Evolutionary conservation across 169 alveolate species (phyloP).

Genomic region (Plasmodium chabaudi): DNA sequence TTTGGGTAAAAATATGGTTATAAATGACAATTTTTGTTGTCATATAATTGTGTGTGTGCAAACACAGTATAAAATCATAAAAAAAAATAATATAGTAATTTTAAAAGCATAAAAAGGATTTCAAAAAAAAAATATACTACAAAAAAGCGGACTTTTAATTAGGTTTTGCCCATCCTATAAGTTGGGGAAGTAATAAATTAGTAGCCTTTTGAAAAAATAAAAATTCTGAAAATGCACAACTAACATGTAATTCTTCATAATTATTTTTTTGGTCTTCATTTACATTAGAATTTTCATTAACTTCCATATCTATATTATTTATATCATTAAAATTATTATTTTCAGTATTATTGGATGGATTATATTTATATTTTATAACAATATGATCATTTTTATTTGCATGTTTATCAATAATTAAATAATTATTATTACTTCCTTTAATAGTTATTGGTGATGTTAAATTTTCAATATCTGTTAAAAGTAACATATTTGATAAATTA

Average conservation of each 20-base stretch:
- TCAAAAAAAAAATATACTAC: too few species aligned
- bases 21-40: too few species aligned
- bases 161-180: slow-evolving; percentile 70
- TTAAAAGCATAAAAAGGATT: too few species aligned
- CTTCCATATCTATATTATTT: slow-evolving; percentile 32
- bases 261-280: slow-evolving; percentile 47
- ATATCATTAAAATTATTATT: slow-evolving; percentile 27
- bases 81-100: too few species aligned
- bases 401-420: slow-evolving; percentile 62
- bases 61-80: too few species aligned
- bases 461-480: slow-evolving; percentile 44
- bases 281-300: slow-evolving; percentile 29
- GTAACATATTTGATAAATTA: slow-evolving; percentile 41
- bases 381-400: slow-evolving; percentile 69
- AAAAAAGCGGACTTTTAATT: too few species aligned
- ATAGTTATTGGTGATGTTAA: slow-evolving; percentile 39
- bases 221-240: slow-evolving; percentile 56
- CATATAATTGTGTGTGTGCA: too few species aligned
- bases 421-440: slow-evolving; percentile 57
- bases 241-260: slow-evolving; percentile 70
- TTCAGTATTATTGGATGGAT: slow-evolving; percentile 35
- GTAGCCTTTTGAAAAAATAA: slow-evolving; percentile 71
- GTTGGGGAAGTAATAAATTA: slow-evolving; percentile 56
- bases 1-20: too few species aligned
- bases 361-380: slow-evolving; percentile 61